These are phyloP conservation scores for Suillus alpinus DNA, from an alignment of 768 basidiomycete species.

Conservation along the genomic window DNA sequence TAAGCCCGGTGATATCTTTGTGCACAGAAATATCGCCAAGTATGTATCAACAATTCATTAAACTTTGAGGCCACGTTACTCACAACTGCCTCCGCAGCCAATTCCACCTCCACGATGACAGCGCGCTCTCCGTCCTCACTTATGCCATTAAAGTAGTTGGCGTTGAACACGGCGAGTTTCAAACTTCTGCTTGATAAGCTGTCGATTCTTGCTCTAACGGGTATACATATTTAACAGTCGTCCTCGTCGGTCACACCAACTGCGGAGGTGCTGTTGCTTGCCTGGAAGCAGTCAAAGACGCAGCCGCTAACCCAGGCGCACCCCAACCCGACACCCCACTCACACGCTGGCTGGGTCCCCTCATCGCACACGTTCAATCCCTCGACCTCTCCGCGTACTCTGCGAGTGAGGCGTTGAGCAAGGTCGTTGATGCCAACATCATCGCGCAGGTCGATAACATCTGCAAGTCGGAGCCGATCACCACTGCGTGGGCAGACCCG, in stretches of 20 bases:
- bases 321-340: constrained; percentile 46
- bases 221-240: constrained; percentile 42
- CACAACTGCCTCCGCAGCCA: constrained; percentile 45
- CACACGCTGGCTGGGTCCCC: constrained; percentile 69
- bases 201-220: constrained; percentile 9
- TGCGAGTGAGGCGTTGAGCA: constrained; percentile 37
- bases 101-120: constrained; percentile 69
- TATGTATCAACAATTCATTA: constrained; percentile 31
- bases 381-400: constrained; percentile 42
- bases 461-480: constrained; percentile 43
- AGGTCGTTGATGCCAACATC: constrained; percentile 60
- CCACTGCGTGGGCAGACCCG: constrained; percentile 38
- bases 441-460: constrained; percentile 53
- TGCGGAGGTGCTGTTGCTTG: constrained; percentile 77
- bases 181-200: constrained; percentile 33
- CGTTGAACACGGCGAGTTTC: constrained; percentile 71
- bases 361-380: constrained; percentile 46
- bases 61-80: not conserved
- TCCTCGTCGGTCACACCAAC: constrained; percentile 78
- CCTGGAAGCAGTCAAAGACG: constrained; percentile 41
- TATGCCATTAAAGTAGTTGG: constrained; percentile 72
- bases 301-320: constrained; percentile 16
- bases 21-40: constrained; percentile 90
- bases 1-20: constrained; percentile 84
- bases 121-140: constrained; percentile 64